phyloP scores from a whole-genome alignment of 2,329 filamentous ascomycete genomes.

The Trichophyton rubrum region DNA sequence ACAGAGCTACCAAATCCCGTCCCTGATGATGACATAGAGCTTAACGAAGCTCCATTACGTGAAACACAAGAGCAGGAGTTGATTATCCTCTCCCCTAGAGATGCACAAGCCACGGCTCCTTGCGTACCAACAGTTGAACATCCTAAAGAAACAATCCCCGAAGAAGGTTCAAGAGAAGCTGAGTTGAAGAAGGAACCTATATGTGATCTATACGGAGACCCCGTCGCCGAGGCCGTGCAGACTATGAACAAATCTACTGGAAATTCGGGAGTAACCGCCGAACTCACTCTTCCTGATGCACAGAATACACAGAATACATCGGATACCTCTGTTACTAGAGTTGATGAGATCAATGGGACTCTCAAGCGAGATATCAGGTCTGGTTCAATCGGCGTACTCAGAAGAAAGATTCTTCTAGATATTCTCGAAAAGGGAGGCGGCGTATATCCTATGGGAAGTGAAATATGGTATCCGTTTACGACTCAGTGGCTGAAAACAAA shows the following conservation, averaged over 20 bases:
- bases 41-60: background rate
- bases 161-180: background rate
- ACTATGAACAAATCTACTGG: background rate
- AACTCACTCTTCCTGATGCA: background rate
- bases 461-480: slow-evolving; percentile 44
- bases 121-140: background rate
- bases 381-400: slow-evolving; percentile 35
- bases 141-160: background rate
- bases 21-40: background rate
- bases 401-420: slow-evolving; percentile 41
- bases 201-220: background rate
- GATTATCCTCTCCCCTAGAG: background rate
- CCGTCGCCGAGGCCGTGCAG: background rate
- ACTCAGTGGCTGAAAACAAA: slow-evolving; percentile 40
- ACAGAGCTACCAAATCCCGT: too few relatives aligned
- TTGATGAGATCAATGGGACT: background rate
- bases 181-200: background rate
- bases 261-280: background rate
- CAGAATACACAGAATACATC: too few relatives aligned
- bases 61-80: background rate
- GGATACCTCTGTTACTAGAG: background rate
- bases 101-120: background rate
- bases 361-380: slow-evolving; percentile 14
- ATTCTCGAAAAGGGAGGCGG: slow-evolving; percentile 44
- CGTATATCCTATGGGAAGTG: slow-evolving; percentile 42